These are phyloP conservation scores for Xylaria sp. DNA, from an alignment of 2,329 filamentous ascomycete genomes.

Conservation along the genomic window DNA sequence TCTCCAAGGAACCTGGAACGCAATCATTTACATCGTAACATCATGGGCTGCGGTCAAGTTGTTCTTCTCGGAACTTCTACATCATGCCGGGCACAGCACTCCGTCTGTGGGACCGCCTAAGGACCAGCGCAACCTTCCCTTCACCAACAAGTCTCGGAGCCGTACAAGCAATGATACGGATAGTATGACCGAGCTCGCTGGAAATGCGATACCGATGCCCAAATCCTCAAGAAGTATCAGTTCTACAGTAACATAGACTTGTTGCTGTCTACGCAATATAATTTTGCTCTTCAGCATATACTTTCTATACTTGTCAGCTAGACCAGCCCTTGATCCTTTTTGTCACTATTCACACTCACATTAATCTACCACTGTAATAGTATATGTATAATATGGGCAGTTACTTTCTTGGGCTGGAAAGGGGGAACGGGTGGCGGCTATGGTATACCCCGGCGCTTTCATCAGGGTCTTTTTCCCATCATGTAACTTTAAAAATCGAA, in stretches of 20 bases:
- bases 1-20: conserved; percentile 87
- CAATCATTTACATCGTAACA: conserved; percentile 77
- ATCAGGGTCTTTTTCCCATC: background rate
- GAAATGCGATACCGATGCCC: conserved; percentile 49
- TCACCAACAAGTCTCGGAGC: conserved; percentile 47
- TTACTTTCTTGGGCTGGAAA: background rate
- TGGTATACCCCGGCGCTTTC: conserved; percentile 27
- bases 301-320: background rate
- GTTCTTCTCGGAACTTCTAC: conserved; percentile 54
- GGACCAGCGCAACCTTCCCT: conserved; percentile 45
- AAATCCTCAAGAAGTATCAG: conserved; percentile 36
- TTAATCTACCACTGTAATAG: background rate
- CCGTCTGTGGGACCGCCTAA: conserved; percentile 23
- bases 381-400: background rate
- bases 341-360: background rate
- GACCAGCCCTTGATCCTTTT: background rate
- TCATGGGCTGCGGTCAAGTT: conserved; percentile 71
- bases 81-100: conserved; percentile 39
- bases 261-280: background rate
- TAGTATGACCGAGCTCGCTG: conserved; percentile 62
- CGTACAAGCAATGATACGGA: conserved; percentile 58
- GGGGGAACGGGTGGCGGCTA: conserved; percentile 1
- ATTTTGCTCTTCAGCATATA: background rate
- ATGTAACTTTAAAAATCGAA: background rate
- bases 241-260: conserved; percentile 10